Percentiles rank a stretch among this genome's conserved stretches.
Evolutionary conservation across 495 filamentous ascomycete genomes (phyloP).

Genomic region (Trichodelitschia bisporula): DNA sequence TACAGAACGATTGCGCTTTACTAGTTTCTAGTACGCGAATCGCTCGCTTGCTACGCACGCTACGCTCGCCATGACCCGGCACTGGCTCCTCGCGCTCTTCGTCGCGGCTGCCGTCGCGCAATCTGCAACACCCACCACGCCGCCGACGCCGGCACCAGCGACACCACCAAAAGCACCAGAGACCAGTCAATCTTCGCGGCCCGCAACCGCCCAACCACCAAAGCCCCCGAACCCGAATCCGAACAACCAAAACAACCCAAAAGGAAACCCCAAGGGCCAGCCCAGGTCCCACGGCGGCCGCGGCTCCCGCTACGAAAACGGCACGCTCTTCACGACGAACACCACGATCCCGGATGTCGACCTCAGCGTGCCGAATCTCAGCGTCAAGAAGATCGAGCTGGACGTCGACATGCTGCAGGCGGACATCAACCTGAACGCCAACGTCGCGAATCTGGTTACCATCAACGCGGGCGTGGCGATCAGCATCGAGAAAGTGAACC

Average conservation of each 20-base stretch:
- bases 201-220: too few relatives aligned
- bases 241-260: slow-evolving; percentile 1
- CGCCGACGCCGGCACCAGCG: too few relatives aligned
- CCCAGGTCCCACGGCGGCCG: too few relatives aligned
- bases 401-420: slow-evolving; percentile 27
- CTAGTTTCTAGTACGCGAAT: too few relatives aligned
- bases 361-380: slow-evolving; percentile 26
- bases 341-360: slow-evolving; percentile 24
- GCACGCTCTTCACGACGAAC: slow-evolving; percentile 5
- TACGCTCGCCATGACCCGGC: neutral
- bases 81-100: neutral
- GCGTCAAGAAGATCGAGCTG: slow-evolving; percentile 28
- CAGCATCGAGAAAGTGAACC: slow-evolving; percentile 27
- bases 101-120: neutral
- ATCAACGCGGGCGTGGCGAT: slow-evolving; percentile 29
- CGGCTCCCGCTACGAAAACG: slow-evolving; percentile 1
- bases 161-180: too few relatives aligned
- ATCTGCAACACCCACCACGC: slow-evolving; percentile 4
- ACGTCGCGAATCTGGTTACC: slow-evolving; percentile 26
- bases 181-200: too few relatives aligned
- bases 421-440: slow-evolving; percentile 29
- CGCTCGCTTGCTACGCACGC: too few relatives aligned
- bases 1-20: too few relatives aligned
- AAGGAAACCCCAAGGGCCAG: neutral
- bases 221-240: neutral